phyloP scores from a whole-genome alignment of 1,284 basidiomycete species.

The Marasmius sp. region DNA sequence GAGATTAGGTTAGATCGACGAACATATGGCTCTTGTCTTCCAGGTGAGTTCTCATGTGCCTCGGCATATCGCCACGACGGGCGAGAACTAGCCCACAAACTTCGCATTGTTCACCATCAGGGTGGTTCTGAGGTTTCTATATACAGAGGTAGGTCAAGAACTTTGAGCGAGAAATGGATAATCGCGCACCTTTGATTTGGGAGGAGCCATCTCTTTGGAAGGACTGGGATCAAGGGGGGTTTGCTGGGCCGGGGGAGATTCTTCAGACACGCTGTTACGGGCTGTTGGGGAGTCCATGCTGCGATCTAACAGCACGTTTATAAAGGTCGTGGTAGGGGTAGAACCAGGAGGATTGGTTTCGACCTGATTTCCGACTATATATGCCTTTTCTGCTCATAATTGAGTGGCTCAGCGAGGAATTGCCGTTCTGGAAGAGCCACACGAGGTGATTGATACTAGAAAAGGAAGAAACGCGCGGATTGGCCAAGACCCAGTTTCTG shows the following conservation, averaged over 20 bases:
- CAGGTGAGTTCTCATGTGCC: conserved; percentile 6
- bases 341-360: neutral
- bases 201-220: neutral
- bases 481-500: too few relatives aligned
- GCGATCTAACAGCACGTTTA: neutral
- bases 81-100: conserved; percentile 3
- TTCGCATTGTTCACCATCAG: conserved; percentile 2
- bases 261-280: neutral
- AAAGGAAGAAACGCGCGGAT: too few relatives aligned
- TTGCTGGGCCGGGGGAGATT: neutral
- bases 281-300: neutral
- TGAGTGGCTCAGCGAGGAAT: neutral
- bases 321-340: neutral
- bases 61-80: conserved; percentile 2
- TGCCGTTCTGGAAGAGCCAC: neutral
- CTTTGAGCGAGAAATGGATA: neutral
- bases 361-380: neutral
- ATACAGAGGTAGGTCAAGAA: neutral
- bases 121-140: neutral
- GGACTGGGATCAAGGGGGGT: neutral
- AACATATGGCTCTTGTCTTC: neutral
- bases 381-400: neutral
- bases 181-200: neutral
- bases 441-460: too few relatives aligned
- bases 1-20: neutral